Evolutionary conservation across 1,139 yeast species (phyloP), one percentile per base, ranked within the genome.

Genomic region (Torulaspora globosa): DNA sequence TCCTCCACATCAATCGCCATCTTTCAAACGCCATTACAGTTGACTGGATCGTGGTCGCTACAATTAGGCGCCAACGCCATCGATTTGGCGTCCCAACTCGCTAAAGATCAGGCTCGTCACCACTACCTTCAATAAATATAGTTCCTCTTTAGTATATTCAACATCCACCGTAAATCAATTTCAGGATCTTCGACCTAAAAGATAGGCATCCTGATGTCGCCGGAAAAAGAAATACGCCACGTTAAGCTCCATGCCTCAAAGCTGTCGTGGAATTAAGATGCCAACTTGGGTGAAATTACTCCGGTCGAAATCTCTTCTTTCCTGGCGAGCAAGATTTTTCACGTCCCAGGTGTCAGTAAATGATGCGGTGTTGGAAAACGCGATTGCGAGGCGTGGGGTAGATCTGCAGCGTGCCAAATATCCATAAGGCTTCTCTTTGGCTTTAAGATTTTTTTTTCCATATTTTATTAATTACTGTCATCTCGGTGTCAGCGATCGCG

Each of bases 31-130:
- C 42, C 32, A 28, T 27, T 15, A 10, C 29, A 12, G 33, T 15
- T 12, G 11, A 31, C 19, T 16, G 23, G 7, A 16, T 23, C 39
- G 44, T 19, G 44, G 34, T 35, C 14, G 34, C 16, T 26, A 9
- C 12, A 23, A n/a, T 18, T 29, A 28, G 29, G 29, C 44, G 44
- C 44, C 44, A 41, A 35, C 15, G 35, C 30, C 30, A 15, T 15
- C 29, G 29, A 26, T 34, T 41, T 41, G 44, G 44, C 44, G 44
- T 41, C 30, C 33, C 28, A 29, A 12, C 6, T 36, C 30, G n/a
- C 18, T 12, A 36, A 8, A 10, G 11, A 2, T 8, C 11, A 9
- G 21, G 2, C 16, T 21, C 39, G 16, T 24, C 14, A 31, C 16
- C n/a, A 8, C 12, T 9, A 28, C 26, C 7, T 18, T 21, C 12